Base-by-base conservation (phyloP, 176 grass and related monocot species). In the Paspalum notatum region DNA sequence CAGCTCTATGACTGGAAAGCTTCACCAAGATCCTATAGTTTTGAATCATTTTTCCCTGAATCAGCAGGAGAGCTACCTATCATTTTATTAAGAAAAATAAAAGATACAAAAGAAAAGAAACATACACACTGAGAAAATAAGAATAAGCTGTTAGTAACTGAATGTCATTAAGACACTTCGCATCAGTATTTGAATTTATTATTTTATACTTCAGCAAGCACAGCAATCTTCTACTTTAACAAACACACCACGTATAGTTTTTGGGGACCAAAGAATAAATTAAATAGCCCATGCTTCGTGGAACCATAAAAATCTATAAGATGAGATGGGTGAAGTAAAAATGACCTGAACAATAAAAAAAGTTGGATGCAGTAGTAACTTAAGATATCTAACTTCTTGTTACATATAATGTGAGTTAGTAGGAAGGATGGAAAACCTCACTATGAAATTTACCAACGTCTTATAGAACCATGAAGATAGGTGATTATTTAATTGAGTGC, bases 161-260 rank as follows among this genome's bases (percentile, higher is more conserved):
- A 20, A 47, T 16, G 1, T 49, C 16, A 10, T 8, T 39, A 69
- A 22, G 5, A 20, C 15, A 40, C 20, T 87, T 69, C 14, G 51
- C 5, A 51, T 62, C 49, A 62, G 13, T 72, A 15, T 14, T 47
- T 26, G 56, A 59, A 25, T 32, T 14, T n/a, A n/a, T 41, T 74
- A 25, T 45, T 61, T 39, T 71, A 20, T 63, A 74, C 44, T 72
- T 64, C 27, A 64, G 69, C 20, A 64, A 64, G 66, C 20, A 37
- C 14, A 40, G 4, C 11, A 18, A 13, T 58, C 38, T 17, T 76
- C 64, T 61, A 78, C 53, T 60, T 61, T 15, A 71, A 46, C 59
- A 42, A 64, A 55, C 58, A 54, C n/a, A n/a, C n/a, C n/a, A n/a
- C n/a, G n/a, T n/a, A n/a, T n/a, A n/a, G n/a, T n/a, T n/a, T n/a